These are phyloP conservation scores for Neonectria coccinea DNA, from an alignment of 2,329 filamentous ascomycete genomes.

Conservation along the genomic window DNA sequence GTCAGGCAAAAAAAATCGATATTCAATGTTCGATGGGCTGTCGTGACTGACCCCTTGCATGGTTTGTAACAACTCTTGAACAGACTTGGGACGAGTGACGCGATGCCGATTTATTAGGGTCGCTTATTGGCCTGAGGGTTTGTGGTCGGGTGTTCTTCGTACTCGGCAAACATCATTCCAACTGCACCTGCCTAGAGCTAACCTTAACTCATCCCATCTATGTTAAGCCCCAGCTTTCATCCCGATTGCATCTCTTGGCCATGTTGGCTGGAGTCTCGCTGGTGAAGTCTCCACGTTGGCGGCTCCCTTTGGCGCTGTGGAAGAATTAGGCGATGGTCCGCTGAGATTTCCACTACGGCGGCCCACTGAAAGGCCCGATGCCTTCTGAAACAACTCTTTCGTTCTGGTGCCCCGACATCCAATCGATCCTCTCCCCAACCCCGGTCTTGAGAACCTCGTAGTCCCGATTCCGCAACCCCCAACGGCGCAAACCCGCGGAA, in stretches of 20 bases:
- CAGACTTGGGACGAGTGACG: background rate
- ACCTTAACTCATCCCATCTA: background rate
- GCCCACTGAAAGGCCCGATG: constrained; percentile 11
- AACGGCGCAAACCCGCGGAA: constrained; percentile 8
- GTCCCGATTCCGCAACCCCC: constrained; percentile 16
- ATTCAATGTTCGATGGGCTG: background rate
- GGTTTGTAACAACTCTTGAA: background rate
- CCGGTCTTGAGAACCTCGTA: constrained; percentile 38
- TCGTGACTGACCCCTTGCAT: background rate
- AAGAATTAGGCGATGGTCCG: background rate
- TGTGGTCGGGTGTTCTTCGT: background rate
- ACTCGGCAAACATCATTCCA: background rate
- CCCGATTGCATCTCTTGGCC: background rate
- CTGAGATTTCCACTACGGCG: background rate
- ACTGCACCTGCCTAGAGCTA: background rate
- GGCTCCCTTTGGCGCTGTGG: constrained; percentile 20
- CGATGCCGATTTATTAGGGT: background rate
- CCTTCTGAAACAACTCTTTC: constrained; percentile 44
- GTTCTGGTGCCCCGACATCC: constrained; percentile 28
- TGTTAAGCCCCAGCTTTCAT: background rate
- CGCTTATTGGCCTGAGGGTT: background rate
- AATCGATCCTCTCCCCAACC: constrained; percentile 41
- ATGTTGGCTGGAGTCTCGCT: background rate
- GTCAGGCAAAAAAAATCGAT: background rate
- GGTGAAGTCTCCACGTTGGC: constrained; percentile 24